phyloP scores from a whole-genome alignment of 495 filamentous ascomycete genomes.

The Ramalina peruviana region DNA sequence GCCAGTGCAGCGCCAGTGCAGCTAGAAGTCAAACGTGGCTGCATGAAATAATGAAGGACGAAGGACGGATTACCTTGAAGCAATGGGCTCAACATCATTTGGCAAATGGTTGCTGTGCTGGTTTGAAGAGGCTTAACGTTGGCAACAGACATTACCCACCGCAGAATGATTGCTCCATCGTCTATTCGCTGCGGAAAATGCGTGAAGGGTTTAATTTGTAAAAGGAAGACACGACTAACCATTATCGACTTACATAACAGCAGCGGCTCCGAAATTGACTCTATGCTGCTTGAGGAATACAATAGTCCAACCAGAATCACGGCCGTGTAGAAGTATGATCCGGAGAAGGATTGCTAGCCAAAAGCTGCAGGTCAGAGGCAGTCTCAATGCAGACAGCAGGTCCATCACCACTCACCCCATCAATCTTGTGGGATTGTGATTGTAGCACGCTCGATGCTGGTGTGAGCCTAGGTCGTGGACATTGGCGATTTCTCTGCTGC shows the following conservation, averaged over 20 bases:
- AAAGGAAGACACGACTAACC: conserved; percentile 15
- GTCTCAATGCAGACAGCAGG: conserved; percentile 6
- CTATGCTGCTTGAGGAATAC: conserved; percentile 5
- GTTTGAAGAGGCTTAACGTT: too few relatives aligned
- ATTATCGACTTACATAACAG: conserved; percentile 17
- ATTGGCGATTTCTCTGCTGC: neutral
- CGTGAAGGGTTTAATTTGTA: neutral
- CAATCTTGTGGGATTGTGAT: neutral
- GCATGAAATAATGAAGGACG: too few relatives aligned
- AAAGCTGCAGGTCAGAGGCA: conserved; percentile 9
- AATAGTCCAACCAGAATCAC: neutral
- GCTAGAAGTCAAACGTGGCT: too few relatives aligned
- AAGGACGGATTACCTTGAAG: too few relatives aligned
- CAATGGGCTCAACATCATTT: too few relatives aligned
- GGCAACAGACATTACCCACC: too few relatives aligned
- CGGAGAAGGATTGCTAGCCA: conserved; percentile 4
- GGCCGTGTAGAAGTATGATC: neutral
- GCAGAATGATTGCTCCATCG: too few relatives aligned
- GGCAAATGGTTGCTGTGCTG: too few relatives aligned
- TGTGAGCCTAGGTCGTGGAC: neutral
- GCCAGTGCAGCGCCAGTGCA: too few relatives aligned
- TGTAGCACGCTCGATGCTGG: neutral
- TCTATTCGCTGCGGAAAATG: too few relatives aligned
- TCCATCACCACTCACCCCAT: conserved; percentile 13
- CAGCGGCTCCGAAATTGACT: conserved; percentile 3